Evolutionary conservation across 129 eudicot species (phyloP), one percentile per base, ranked within the genome.

Genomic region (Rutidosis leptorrhynchoides): DNA sequence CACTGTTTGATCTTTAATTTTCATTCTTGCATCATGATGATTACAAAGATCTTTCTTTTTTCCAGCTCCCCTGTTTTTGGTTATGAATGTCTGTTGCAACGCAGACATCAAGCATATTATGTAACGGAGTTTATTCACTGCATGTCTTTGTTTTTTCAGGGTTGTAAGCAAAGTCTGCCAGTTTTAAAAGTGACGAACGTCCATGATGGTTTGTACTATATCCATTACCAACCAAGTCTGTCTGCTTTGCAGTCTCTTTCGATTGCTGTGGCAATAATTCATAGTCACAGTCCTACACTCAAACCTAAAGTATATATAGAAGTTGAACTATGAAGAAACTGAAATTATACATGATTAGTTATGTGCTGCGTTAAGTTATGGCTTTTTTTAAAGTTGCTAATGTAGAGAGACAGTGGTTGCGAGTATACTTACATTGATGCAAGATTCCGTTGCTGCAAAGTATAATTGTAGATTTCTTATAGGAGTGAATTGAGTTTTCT

Each of bases 161-260:
- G 88, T 19, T 81, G 85, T 48, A 75, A 83, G 62, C 82, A 83
- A 77, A 74, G 76, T 72, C 23, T 52, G 30, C 79, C 87, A 8
- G 58, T 75, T 24, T 69, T 93, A 81, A 84, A 84, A 76, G 81
- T 88, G 84, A 71, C 66, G 48, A 85, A 79, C 24, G 70, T 88
- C 22, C 82, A 71, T 28, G 90, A 93, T 19, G 87, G 83, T 72
- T 70, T 82, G 72, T 88, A 88, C 65, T 78, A 65, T 70, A 75
- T 88, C 68, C 81, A 82, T 73, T 85, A 85, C 81, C 89, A 78
- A 43, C 64, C 96, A 58, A 48, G 65, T 26, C 77, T 93, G 45
- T 88, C 98, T 60, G 82, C 85, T 25, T 33, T 93, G 80, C 98
- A 88, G 80, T 86, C 89, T 70, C 88, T 93, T 49, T 82, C 96